These are phyloP conservation scores for Rhizopus delemar DNA, from an alignment of 371 early-diverging fungal genomes.

Conservation along the genomic window DNA sequence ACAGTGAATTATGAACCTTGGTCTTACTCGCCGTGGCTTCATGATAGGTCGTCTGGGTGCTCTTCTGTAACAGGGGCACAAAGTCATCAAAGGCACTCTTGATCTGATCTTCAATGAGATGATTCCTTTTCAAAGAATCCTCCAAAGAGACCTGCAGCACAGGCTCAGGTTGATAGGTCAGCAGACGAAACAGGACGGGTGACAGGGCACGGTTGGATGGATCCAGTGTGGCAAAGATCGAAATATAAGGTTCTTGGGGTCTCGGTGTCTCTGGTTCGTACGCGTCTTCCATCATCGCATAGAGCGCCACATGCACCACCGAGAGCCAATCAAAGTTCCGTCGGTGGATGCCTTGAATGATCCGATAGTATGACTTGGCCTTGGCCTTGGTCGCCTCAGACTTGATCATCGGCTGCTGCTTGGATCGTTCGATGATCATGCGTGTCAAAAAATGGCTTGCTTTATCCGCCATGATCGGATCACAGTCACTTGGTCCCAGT, in stretches of 20 bases:
- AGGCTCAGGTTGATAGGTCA: constrained; percentile 30
- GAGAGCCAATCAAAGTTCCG: constrained; percentile 29
- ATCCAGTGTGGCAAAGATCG: constrained; percentile 29
- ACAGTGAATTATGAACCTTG: constrained; percentile 14
- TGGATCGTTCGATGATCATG: constrained; percentile 49
- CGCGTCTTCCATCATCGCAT: constrained; percentile 38
- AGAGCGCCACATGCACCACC: constrained; percentile 16
- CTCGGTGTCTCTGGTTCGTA: constrained; percentile 23
- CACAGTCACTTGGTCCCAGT: constrained; percentile 45
- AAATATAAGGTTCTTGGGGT: constrained; percentile 37
- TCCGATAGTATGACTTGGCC: constrained; percentile 42
- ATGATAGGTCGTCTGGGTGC: not conserved
- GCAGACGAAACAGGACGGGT: constrained; percentile 37
- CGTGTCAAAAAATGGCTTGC: constrained; percentile 48
- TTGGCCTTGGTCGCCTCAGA: constrained; percentile 40
- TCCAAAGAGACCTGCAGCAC: constrained; percentile 25
- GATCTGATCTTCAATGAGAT: constrained; percentile 17
- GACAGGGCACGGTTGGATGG: constrained; percentile 16
- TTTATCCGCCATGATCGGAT: constrained; percentile 45
- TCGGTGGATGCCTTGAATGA: constrained; percentile 30
- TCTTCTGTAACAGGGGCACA: constrained; percentile 13
- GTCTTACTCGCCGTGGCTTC: constrained; percentile 16
- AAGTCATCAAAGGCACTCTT: constrained; percentile 38
- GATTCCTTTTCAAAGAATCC: not conserved
- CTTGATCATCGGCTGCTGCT: constrained; percentile 30